Percentiles rank a stretch among this genome's conserved stretches.
phyloP scores from a whole-genome alignment of 202 grass and related monocot genomes.

The Panicum virgatum region DNA sequence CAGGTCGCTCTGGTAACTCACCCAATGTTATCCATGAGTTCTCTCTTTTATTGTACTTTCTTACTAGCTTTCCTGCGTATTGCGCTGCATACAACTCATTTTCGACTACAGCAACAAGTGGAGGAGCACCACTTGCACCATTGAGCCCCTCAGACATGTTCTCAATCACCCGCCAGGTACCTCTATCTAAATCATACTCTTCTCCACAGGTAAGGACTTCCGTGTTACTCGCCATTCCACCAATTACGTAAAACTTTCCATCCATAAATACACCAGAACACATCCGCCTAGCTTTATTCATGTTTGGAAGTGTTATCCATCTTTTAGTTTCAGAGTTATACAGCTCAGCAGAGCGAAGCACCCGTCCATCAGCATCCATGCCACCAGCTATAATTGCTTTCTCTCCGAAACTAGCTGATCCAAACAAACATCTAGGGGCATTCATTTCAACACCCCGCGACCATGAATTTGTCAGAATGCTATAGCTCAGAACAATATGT shows the following conservation, averaged over 20 bases:
- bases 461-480: conserved; percentile 93
- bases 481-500: conserved; percentile 86
- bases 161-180: conserved; percentile 81
- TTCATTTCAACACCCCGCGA: conserved; percentile 82
- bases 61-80: conserved; percentile 83
- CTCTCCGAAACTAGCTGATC: conserved; percentile 85
- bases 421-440: conserved; percentile 86
- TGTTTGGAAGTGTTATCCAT: conserved; percentile 78
- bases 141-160: conserved; percentile 90
- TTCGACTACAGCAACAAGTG: conserved; percentile 88
- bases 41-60: conserved; percentile 79
- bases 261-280: conserved; percentile 94
- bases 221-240: conserved; percentile 71
- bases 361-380: conserved; percentile 60
- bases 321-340: conserved; percentile 81
- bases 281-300: conserved; percentile 79
- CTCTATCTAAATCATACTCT: conserved; percentile 78
- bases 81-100: conserved; percentile 89
- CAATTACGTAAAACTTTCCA: conserved; percentile 88
- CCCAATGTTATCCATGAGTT: conserved; percentile 89
- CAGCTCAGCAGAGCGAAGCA: conserved; percentile 74
- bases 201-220: conserved; percentile 91
- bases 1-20: conserved; percentile 86
- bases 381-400: conserved; percentile 91
- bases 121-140: conserved; percentile 79